Evolutionary conservation across 805 yeast genomes (phyloP).

Genomic region (Wickerhamiella cacticola): DNA sequence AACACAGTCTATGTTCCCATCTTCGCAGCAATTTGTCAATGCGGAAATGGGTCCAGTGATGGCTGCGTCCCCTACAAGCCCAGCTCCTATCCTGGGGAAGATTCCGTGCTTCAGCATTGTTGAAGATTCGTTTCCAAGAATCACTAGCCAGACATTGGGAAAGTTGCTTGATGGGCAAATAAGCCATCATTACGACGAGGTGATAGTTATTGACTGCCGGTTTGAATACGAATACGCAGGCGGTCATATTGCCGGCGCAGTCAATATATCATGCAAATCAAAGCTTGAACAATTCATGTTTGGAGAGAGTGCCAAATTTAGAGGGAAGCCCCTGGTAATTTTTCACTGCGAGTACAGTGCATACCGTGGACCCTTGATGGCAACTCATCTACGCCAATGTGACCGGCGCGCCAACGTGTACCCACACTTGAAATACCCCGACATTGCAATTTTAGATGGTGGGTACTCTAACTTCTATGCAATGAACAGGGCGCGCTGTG

Average conservation of each 20-base stretch:
- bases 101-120: conserved; percentile 36
- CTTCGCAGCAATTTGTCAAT: conserved; percentile 37
- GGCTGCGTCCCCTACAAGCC: conserved; percentile 5
- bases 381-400: conserved; percentile 66
- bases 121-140: conserved; percentile 59
- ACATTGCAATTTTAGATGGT: conserved; percentile 76
- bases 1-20: conserved; percentile 58
- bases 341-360: conserved; percentile 94
- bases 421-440: conserved; percentile 78
- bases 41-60: conserved; percentile 24
- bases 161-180: conserved; percentile 46
- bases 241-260: conserved; percentile 79
- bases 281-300: conserved; percentile 51
- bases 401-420: conserved; percentile 72
- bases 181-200: conserved; percentile 41
- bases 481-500: conserved; percentile 45
- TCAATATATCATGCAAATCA: conserved; percentile 60
- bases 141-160: conserved; percentile 45
- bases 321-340: conserved; percentile 37
- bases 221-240: conserved; percentile 87
- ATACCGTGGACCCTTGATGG: conserved; percentile 90
- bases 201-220: conserved; percentile 70
- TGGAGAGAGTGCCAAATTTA: conserved; percentile 22
- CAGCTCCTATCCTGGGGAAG: conserved; percentile 17
- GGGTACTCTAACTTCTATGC: conserved; percentile 78